Conservation (phyloP, 192 early-diverging fungal genomes). For the Coemansia sp. region DNA sequence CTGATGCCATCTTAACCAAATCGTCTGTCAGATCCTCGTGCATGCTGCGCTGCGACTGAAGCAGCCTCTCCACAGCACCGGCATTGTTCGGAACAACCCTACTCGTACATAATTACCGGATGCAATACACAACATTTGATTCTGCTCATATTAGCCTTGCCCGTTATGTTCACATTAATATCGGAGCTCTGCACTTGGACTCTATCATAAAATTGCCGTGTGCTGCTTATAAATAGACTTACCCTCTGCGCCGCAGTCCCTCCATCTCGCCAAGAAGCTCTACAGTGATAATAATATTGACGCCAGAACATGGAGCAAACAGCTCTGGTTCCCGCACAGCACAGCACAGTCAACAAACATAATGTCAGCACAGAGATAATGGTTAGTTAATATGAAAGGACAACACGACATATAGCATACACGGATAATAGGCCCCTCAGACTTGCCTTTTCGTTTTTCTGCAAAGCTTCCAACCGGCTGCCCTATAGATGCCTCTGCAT, state of each 20-base stretch:
- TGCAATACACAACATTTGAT: background rate
- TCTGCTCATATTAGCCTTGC: background rate
- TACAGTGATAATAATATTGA: conserved; percentile 9
- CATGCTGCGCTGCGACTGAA: conserved; percentile 45
- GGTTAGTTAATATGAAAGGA: background rate
- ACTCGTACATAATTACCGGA: conserved; percentile 1
- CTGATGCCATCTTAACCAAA: conserved; percentile 43
- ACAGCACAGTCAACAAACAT: too few relatives aligned
- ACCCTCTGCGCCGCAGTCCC: conserved; percentile 46
- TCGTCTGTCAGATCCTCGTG: conserved; percentile 50
- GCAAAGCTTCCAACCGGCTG: conserved; percentile 18
- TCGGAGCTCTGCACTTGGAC: background rate
- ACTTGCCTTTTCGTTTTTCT: conserved; percentile 23
- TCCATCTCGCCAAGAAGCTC: conserved; percentile 48
- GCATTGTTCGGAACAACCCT: conserved; percentile 39
- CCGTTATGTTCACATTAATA: background rate
- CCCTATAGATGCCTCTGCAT: background rate
- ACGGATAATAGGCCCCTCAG: background rate
- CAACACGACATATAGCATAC: background rate
- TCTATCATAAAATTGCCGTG: too few relatives aligned
- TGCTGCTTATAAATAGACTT: conserved; percentile 12
- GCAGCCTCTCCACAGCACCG: conserved; percentile 43
- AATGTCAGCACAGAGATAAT: too few relatives aligned
- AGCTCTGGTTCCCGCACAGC: too few relatives aligned
- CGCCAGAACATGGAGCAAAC: background rate